Conservation (phyloP, 2,329 filamentous ascomycete genomes). For the Lojkania enalia region DNA sequence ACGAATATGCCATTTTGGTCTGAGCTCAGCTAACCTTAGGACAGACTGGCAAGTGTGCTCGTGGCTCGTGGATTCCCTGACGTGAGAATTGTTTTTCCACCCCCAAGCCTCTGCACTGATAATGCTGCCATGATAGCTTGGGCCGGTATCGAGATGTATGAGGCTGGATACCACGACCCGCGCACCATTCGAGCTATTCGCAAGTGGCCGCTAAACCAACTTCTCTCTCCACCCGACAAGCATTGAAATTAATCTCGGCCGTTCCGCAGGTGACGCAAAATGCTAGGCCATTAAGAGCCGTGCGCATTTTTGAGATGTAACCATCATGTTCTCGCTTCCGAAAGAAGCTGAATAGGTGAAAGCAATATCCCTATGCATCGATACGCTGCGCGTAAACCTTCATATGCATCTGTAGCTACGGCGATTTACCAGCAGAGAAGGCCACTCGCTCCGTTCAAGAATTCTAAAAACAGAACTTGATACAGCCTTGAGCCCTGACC, state of each 20-base stretch:
- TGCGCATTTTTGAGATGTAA: too few relatives aligned
- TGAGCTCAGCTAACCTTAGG: slow-evolving; percentile 4
- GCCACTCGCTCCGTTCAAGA: neutral
- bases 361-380: too few relatives aligned
- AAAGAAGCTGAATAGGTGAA: too few relatives aligned
- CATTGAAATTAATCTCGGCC: slow-evolving; percentile 1
- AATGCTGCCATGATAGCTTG: slow-evolving; percentile 98
- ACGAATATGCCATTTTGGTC: slow-evolving; percentile 13
- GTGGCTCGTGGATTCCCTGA: slow-evolving; percentile 66
- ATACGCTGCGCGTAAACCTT: too few relatives aligned
- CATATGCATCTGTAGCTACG: too few relatives aligned
- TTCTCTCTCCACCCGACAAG: slow-evolving; percentile 33
- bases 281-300: too few relatives aligned
- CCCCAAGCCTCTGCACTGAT: slow-evolving; percentile 79
- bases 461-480: slow-evolving; percentile 12
- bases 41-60: slow-evolving; percentile 57
- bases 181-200: slow-evolving; percentile 38
- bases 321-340: too few relatives aligned
- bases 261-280: neutral
- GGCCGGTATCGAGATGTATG: slow-evolving; percentile 90
- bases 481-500: slow-evolving; percentile 3
- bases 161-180: slow-evolving; percentile 61
- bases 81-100: slow-evolving; percentile 73
- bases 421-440: too few relatives aligned
- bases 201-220: slow-evolving; percentile 42